Conservation (phyloP, 176 grass and related monocot species). For the Oryza australiensis region DNA sequence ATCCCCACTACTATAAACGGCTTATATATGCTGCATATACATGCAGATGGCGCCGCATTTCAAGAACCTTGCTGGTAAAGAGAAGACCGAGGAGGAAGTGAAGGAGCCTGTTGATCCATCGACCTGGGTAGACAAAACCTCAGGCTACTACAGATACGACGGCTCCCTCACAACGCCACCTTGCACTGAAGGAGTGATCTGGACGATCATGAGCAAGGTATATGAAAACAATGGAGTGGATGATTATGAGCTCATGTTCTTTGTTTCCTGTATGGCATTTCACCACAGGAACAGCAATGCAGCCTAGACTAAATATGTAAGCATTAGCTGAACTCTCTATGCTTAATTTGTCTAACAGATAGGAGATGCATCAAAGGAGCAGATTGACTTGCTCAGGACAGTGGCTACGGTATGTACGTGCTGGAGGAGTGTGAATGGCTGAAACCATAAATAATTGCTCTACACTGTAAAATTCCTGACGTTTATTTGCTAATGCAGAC, state of each 20-base stretch:
- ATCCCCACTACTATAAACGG: no score
- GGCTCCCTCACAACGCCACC: conserved; percentile 82
- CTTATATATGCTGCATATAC: background rate
- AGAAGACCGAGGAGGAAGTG: conserved; percentile 32
- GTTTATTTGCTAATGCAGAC: background rate
- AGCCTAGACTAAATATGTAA: background rate
- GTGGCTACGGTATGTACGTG: background rate
- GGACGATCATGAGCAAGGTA: conserved; percentile 83
- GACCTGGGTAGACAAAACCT: conserved; percentile 33
- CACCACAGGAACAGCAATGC: background rate
- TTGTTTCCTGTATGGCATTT: background rate
- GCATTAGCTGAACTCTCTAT: background rate
- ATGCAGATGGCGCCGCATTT: conserved; percentile 60
- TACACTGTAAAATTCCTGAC: background rate
- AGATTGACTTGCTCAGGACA: background rate
- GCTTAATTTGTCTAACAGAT: conserved; percentile 17
- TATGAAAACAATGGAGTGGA: background rate
- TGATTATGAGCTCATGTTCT: background rate
- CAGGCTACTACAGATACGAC: conserved; percentile 82
- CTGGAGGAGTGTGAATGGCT: background rate
- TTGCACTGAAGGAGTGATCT: conserved; percentile 75
- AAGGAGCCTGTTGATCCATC: conserved; percentile 49
- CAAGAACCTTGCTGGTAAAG: conserved; percentile 40
- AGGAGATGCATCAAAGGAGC: conserved; percentile 23
- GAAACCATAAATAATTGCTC: background rate